These are phyloP conservation scores for Haberlea rhodopensis DNA, from an alignment of 257 asterid species.

Conservation along the genomic window DNA sequence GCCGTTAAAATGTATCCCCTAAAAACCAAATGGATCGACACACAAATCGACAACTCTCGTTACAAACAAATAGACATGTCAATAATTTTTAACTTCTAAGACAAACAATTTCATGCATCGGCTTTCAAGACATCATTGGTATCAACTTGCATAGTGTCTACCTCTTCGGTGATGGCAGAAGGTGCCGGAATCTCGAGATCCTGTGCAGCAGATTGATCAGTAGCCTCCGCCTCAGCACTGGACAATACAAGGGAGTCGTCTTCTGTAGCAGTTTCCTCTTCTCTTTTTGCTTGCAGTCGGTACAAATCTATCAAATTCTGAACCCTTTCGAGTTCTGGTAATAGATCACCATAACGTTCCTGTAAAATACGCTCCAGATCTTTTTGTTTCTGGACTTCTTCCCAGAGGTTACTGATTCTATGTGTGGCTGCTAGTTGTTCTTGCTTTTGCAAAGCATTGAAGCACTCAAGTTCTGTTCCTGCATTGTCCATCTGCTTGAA, in stretches of 20 bases:
- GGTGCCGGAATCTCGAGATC: constrained; percentile 24
- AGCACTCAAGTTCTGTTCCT: constrained; percentile 86
- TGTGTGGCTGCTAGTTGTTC: constrained; percentile 71
- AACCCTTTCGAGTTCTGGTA: constrained; percentile 53
- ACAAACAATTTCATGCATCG: background rate
- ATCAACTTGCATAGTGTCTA: constrained; percentile 22
- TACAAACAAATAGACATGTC: background rate
- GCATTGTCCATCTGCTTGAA: constrained; percentile 87
- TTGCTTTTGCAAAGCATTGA: constrained; percentile 77
- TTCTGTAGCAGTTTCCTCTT: constrained; percentile 43
- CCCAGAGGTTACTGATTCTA: constrained; percentile 84
- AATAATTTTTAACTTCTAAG: background rate
- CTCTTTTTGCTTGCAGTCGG: constrained; percentile 50
- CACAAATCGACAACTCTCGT: background rate
- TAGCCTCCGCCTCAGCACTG: constrained; percentile 30
- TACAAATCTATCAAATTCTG: constrained; percentile 40
- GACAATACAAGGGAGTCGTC: constrained; percentile 29
- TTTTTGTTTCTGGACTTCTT: constrained; percentile 97
- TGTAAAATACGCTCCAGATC: constrained; percentile 75
- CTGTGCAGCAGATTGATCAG: constrained; percentile 27
- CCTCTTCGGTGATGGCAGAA: constrained; percentile 22
- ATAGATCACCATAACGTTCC: constrained; percentile 64
- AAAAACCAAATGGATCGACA: background rate
- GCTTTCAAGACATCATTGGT: constrained; percentile 18
- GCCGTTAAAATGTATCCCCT: background rate